Percentiles rank a stretch among this genome's conserved stretches.
These are phyloP conservation scores for Trypanosoma brucei DNA, from an alignment of 208 protist species.

Conservation along the genomic window DNA sequence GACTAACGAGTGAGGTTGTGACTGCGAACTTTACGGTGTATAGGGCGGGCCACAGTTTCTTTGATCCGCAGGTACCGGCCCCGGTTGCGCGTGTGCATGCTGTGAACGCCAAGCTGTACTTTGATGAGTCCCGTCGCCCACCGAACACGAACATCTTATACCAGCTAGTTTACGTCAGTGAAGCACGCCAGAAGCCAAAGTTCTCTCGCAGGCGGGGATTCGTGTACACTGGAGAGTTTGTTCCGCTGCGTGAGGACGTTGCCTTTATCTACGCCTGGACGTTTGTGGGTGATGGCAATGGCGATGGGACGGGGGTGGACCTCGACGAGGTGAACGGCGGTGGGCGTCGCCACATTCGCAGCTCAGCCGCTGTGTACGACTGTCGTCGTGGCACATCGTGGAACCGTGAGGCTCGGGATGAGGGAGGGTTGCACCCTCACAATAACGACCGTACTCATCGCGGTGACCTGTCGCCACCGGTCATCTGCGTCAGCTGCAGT, in stretches of 20 bases:
- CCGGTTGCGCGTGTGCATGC: conserved; percentile 54
- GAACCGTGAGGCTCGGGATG: conserved; percentile 31
- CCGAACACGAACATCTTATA: conserved; percentile 51
- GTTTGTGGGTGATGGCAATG: conserved; percentile 19
- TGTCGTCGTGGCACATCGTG: conserved; percentile 37
- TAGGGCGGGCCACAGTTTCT: conserved; percentile 51
- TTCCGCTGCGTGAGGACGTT: conserved; percentile 53
- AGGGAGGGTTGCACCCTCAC: conserved; percentile 17
- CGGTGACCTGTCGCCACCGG: conserved; percentile 53
- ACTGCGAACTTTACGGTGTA: conserved; percentile 51
- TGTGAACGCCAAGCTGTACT: conserved; percentile 58
- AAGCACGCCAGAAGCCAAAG: conserved; percentile 47
- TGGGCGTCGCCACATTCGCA: conserved; percentile 30
- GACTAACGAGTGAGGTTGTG: conserved; percentile 33
- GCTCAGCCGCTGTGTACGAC: conserved; percentile 68
- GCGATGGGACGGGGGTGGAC: background rate
- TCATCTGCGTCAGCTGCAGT: conserved; percentile 66
- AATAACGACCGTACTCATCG: conserved; percentile 16
- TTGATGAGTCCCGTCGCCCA: conserved; percentile 65
- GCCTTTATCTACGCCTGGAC: conserved; percentile 78
- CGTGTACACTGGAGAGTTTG: conserved; percentile 46
- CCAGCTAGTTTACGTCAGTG: conserved; percentile 58
- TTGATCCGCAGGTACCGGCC: conserved; percentile 46
- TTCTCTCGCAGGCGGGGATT: conserved; percentile 36
- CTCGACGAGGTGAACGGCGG: background rate